Conservation (phyloP, 2,329 filamentous ascomycete species). For the Stromatinia cepivora region DNA sequence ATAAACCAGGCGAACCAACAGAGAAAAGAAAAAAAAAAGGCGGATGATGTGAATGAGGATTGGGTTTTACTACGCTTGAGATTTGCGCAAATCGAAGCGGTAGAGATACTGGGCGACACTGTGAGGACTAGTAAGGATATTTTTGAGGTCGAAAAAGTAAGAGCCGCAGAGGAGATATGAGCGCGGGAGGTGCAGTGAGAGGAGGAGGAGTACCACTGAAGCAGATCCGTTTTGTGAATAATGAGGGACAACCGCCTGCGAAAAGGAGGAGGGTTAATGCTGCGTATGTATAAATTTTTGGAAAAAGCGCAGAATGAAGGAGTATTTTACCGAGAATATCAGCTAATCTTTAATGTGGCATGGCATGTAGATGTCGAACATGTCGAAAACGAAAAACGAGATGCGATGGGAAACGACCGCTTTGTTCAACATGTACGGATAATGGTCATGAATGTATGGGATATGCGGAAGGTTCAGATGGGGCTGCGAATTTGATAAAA, state of each 20-base stretch:
- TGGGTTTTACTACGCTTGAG: constrained; percentile 9
- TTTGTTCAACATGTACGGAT: constrained; percentile 70
- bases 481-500: constrained; percentile 32
- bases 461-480: constrained; percentile 50
- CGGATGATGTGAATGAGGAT: constrained; percentile 3
- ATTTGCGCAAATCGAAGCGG: constrained; percentile 10
- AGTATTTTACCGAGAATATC: neutral
- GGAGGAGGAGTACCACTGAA: constrained; percentile 40
- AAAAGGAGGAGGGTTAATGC: constrained; percentile 78
- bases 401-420: constrained; percentile 71
- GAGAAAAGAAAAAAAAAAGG: neutral
- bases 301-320: constrained; percentile 20
- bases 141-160: neutral
- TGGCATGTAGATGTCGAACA: constrained; percentile 59
- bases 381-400: constrained; percentile 76
- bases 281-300: constrained; percentile 56
- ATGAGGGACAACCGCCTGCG: constrained; percentile 76
- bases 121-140: neutral
- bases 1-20: neutral
- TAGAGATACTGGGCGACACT: neutral
- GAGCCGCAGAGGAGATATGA: constrained; percentile 2
- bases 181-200: constrained; percentile 1
- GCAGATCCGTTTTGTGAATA: constrained; percentile 78
- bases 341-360: neutral
- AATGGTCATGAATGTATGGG: constrained; percentile 70